Evolutionary conservation across 148 eudicot genomes (phyloP), one percentile per base, ranked within the genome.

Genomic region (Rhododendron ovatum): DNA sequence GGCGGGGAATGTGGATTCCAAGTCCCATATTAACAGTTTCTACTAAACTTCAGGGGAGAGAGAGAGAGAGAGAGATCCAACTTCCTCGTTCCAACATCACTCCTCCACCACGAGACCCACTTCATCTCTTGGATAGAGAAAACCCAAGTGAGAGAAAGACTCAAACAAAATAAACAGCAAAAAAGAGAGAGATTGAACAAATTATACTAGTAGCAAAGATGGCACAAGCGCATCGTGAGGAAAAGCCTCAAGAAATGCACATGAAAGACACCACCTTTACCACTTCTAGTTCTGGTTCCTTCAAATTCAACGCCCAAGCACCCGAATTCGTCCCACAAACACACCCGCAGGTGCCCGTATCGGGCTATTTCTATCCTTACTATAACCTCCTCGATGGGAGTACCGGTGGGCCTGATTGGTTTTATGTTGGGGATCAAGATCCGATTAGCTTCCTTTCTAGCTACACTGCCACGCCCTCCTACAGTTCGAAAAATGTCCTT

Each of bases 321-420:
- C 92, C 98, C 3, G 99, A 93, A 89, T 96, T 96, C 48, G 94
- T 95, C 59, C 98, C 98, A 0, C 88, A 92, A 75, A 86, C 95
- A 3, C 92, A 86, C 22, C 30, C 89, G 7, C 93, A 91, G 83
- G 53, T 90, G 87, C 92, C 95, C 0, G 50, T 91, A 45, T 89
- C 94, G 7, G 95, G 94, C 18, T 95, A 92, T 78, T 93, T 87
- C 51, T 91, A 91, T 69, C 99, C 97, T 1, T 95, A 87, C 80
- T 91, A 91, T 67, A 92, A 89, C 65, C 92, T 90, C 80, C 78
- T 93, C 12, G 90, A 88, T 84, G 96, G 92, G 41, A 71, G n/a
- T 18, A 17, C 61, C 50, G 82, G 85, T 24, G 85, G 89, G 14
- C 65, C 92, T 28, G 94, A 93, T 88, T 95, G 97, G 97, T 83